A percentile compares a stretch with the other conserved stretches of the same genome.
phyloP scores from a whole-genome alignment of 192 early-diverging fungal genomes.

The Mortierella claussenii region DNA sequence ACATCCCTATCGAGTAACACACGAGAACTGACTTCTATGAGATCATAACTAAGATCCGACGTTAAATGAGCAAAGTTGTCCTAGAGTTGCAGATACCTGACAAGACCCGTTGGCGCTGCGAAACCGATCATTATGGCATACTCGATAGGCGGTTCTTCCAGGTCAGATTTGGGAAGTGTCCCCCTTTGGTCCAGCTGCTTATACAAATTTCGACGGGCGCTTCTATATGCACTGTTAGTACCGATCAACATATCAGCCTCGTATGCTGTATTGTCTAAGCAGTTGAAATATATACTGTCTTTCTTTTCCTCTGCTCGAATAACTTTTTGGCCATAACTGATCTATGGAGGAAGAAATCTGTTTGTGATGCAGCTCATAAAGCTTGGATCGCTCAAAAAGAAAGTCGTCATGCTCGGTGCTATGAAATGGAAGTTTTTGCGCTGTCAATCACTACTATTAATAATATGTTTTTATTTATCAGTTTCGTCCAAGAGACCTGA shows the following conservation, averaged over 20 bases:
- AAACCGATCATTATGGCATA: conserved; percentile 11
- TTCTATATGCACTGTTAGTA: conserved; percentile 5
- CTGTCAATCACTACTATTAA: background rate
- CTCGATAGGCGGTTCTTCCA: background rate
- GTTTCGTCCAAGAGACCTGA: no score
- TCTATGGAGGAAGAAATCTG: conserved; percentile 1
- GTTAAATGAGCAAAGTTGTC: background rate
- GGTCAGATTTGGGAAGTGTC: background rate
- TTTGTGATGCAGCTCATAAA: background rate
- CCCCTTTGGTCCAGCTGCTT: background rate
- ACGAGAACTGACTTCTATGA: background rate
- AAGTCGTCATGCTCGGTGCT: background rate
- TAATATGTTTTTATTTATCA: no score
- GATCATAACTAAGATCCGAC: background rate
- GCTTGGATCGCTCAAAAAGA: conserved; percentile 1
- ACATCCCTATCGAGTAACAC: no score
- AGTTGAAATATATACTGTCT: background rate
- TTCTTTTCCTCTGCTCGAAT: conserved; percentile 5
- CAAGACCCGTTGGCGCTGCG: background rate
- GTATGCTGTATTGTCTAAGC: conserved; percentile 2
- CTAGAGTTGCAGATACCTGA: conserved; percentile 7
- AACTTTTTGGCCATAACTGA: conserved; percentile 3
- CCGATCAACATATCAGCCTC: conserved; percentile 10
- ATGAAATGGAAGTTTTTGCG: background rate
- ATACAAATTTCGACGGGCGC: conserved; percentile 3